Conservation (phyloP, 1,284 basidiomycete species). For the Taiwanofungus camphoratus region DNA sequence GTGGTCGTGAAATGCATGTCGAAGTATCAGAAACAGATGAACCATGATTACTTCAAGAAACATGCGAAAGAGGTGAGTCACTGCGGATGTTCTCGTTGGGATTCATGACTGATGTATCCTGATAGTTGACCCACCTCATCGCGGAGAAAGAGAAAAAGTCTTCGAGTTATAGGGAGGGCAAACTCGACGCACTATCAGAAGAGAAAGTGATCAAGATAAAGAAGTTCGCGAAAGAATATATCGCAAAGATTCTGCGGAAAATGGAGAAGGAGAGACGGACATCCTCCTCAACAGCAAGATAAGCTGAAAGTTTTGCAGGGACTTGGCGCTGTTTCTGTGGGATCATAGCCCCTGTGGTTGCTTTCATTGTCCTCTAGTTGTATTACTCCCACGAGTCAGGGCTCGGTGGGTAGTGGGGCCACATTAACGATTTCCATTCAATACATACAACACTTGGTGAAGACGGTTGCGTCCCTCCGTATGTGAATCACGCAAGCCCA, state of each 20-base stretch:
- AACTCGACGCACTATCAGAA: slow-evolving; percentile 72
- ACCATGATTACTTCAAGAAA: slow-evolving; percentile 88
- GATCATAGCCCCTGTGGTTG: slow-evolving; percentile 11
- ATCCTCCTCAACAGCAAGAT: slow-evolving; percentile 12
- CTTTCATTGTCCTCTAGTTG: too few relatives aligned
- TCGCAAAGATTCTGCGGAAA: slow-evolving; percentile 60
- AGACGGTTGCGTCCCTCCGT: too few relatives aligned
- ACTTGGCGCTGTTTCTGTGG: too few relatives aligned
- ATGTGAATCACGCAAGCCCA: too few relatives aligned
- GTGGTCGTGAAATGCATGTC: slow-evolving; percentile 91
- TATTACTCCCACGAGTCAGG: too few relatives aligned
- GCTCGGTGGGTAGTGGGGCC: too few relatives aligned
- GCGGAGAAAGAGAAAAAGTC: slow-evolving; percentile 93
- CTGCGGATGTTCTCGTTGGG: not conserved
- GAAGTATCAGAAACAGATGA: slow-evolving; percentile 79
- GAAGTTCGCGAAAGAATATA: slow-evolving; percentile 88
- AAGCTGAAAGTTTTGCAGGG: too few relatives aligned
- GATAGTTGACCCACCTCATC: slow-evolving; percentile 73
- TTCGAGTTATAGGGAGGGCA: slow-evolving; percentile 63
- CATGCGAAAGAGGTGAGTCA: slow-evolving; percentile 84
- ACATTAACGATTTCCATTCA: too few relatives aligned
- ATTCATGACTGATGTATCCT: not conserved
- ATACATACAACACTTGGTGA: too few relatives aligned
- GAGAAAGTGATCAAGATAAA: slow-evolving; percentile 91
- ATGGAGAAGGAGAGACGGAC: slow-evolving; percentile 41